Percentiles rank a stretch among this genome's conserved stretches.
Evolutionary conservation across 2,329 filamentous ascomycete species (phyloP).

Genomic region (Penicillium sp.): DNA sequence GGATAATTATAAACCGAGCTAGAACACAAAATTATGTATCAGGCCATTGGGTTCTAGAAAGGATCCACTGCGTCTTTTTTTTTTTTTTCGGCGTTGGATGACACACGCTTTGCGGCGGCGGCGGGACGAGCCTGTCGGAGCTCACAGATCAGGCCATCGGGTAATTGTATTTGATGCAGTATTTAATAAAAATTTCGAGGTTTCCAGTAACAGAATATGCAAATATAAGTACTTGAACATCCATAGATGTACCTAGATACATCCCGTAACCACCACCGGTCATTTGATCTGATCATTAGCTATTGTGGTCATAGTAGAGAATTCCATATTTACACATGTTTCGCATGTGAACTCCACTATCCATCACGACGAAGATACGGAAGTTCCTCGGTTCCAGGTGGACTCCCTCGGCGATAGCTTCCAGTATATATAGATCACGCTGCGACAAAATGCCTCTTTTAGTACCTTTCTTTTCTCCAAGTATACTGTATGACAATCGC

Average conservation of each 20-base stretch:
- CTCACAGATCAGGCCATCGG: slow-evolving; percentile 1
- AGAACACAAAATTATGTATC: neutral
- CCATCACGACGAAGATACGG: slow-evolving; percentile 9
- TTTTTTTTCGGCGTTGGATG: slow-evolving; percentile 22
- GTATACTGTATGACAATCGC: slow-evolving; percentile 5
- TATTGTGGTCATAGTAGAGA: neutral
- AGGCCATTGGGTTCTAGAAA: slow-evolving; percentile 6
- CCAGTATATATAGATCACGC: neutral
- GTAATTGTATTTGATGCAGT: neutral
- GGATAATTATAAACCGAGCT: neutral
- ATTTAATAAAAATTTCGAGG: neutral
- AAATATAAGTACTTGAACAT: neutral
- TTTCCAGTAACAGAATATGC: neutral
- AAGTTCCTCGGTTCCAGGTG: slow-evolving; percentile 10
- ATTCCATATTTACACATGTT: neutral
- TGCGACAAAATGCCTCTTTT: neutral
- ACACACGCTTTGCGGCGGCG: slow-evolving; percentile 19
- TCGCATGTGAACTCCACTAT: slow-evolving; percentile 17
- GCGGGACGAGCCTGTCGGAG: slow-evolving; percentile 19
- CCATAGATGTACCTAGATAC: neutral
- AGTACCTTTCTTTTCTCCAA: neutral
- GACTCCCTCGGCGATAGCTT: slow-evolving; percentile 5
- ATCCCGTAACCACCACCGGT: too few species aligned
- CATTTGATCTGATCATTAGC: slow-evolving; percentile 1
- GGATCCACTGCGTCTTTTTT: slow-evolving; percentile 27